A percentile compares a stretch with the other conserved stretches of the same genome.
Conservation (phyloP, 768 basidiomycete species). For the Tephrocybe sp. region DNA sequence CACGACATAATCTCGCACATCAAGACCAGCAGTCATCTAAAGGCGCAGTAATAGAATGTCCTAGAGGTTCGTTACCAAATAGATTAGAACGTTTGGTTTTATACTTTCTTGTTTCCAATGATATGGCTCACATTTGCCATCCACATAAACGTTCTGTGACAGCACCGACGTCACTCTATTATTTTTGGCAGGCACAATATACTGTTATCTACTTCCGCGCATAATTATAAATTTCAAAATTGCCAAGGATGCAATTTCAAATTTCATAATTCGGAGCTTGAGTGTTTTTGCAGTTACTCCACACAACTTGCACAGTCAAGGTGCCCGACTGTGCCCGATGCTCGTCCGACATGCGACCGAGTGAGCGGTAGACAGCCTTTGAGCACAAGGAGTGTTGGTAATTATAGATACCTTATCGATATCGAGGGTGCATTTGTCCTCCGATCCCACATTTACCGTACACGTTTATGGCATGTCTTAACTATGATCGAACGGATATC, state of each 20-base stretch:
- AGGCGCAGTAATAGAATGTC: constrained; percentile 16
- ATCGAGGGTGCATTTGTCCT: constrained; percentile 3
- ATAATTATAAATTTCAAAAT: too few species aligned
- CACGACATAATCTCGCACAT: constrained; percentile 28
- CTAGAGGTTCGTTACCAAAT: constrained; percentile 15
- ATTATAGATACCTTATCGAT: too few species aligned
- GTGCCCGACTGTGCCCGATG: too few species aligned
- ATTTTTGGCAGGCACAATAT: too few species aligned
- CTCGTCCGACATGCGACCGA: too few species aligned
- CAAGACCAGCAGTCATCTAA: constrained; percentile 13
- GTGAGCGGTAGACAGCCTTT: too few species aligned
- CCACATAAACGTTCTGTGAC: neutral
- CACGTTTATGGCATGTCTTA: neutral
- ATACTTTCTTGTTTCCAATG: neutral
- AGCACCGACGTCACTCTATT: neutral
- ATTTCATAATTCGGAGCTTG: too few species aligned
- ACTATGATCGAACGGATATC: neutral
- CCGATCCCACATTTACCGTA: neutral
- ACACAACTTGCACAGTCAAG: too few species aligned
- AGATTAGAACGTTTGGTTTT: constrained; percentile 4
- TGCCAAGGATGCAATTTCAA: too few species aligned
- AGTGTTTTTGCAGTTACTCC: too few species aligned
- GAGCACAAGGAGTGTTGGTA: too few species aligned
- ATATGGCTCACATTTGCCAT: neutral
- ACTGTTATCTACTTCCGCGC: neutral